These are phyloP conservation scores for Penicillium odoratum DNA, from an alignment of 495 filamentous ascomycete species.

Conservation along the genomic window DNA sequence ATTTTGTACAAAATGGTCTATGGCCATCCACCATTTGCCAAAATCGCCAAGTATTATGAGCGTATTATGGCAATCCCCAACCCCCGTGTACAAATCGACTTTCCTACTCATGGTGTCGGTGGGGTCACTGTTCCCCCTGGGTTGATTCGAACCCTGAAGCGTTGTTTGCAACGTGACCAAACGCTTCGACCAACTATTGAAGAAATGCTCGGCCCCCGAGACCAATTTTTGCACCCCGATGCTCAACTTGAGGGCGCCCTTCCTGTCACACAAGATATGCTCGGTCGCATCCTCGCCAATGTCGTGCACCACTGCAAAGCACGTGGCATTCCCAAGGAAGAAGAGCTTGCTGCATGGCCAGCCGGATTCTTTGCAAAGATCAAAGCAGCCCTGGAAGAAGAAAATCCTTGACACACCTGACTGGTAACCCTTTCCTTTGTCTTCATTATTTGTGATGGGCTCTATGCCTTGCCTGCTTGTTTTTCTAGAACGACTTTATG, in stretches of 20 bases:
- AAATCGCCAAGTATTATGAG: slow-evolving; percentile 80
- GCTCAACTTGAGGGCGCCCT: slow-evolving; percentile 60
- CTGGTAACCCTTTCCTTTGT: slow-evolving; percentile 26
- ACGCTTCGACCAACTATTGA: slow-evolving; percentile 73
- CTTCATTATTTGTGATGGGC: slow-evolving; percentile 11
- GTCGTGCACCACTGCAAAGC: slow-evolving; percentile 74
- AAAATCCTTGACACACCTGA: slow-evolving; percentile 27
- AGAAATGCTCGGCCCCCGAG: slow-evolving; percentile 67
- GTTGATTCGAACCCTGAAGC: slow-evolving; percentile 69
- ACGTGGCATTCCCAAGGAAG: slow-evolving; percentile 64
- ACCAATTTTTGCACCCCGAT: slow-evolving; percentile 83
- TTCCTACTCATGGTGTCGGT: slow-evolving; percentile 73
- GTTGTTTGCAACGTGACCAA: slow-evolving; percentile 79
- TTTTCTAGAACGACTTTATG: slow-evolving; percentile 29
- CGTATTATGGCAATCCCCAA: slow-evolving; percentile 83
- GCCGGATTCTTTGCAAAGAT: slow-evolving; percentile 64
- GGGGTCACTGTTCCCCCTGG: slow-evolving; percentile 67
- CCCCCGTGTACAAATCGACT: slow-evolving; percentile 78
- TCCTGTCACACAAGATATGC: slow-evolving; percentile 72
- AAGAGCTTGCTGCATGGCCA: slow-evolving; percentile 72
- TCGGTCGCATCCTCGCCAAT: slow-evolving; percentile 72
- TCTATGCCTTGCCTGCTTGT: slow-evolving; percentile 7
- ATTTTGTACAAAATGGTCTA: slow-evolving; percentile 98
- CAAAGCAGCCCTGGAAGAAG: slow-evolving; percentile 60
- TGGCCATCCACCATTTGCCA: slow-evolving; percentile 86